A percentile compares a stretch with the other conserved stretches of the same genome.
Conservation (phyloP, 495 filamentous ascomycete species). For the Penicillium coffeae region DNA sequence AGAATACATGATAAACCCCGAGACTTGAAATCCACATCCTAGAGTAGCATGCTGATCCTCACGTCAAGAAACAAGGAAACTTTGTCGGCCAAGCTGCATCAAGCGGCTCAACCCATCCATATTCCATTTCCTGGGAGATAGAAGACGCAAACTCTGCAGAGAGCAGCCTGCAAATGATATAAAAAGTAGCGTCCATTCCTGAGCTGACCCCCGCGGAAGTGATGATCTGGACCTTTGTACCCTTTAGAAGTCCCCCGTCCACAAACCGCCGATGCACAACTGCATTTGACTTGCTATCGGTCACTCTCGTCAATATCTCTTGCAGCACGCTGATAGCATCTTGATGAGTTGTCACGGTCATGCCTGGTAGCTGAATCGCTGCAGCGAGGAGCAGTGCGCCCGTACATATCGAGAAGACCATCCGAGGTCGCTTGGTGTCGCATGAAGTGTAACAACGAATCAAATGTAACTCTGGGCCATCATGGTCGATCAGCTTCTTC, state of each 20-base stretch:
- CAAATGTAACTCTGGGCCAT: conserved; percentile 12
- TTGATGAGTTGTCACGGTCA: conserved; percentile 68
- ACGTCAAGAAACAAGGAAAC: conserved; percentile 3
- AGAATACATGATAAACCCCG: too few relatives aligned
- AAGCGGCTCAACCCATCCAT: conserved; percentile 65
- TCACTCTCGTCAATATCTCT: too few relatives aligned
- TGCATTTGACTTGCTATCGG: too few relatives aligned
- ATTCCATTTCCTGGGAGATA: conserved; percentile 61
- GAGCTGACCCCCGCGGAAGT: conserved; percentile 68
- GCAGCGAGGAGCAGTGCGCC: conserved; percentile 67
- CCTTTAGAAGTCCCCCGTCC: conserved; percentile 56
- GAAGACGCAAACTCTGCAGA: conserved; percentile 60
- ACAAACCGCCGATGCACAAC: conserved; percentile 72
- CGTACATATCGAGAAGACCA: conserved; percentile 70
- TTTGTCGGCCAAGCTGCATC: conserved; percentile 28
- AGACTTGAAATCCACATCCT: neutral
- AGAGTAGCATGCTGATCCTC: neutral
- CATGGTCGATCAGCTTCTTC: conserved; percentile 1
- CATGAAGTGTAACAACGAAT: conserved; percentile 14
- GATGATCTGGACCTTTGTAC: conserved; percentile 69
- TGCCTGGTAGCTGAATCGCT: conserved; percentile 62
- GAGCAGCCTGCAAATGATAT: conserved; percentile 68
- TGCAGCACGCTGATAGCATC: conserved; percentile 63
- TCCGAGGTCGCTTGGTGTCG: conserved; percentile 30
- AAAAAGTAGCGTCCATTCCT: conserved; percentile 71